A percentile compares a stretch with the other conserved stretches of the same genome.
These are phyloP conservation scores for Ceratocystis alfenasii DNA, from an alignment of 2,329 filamentous ascomycete genomes.

Conservation along the genomic window DNA sequence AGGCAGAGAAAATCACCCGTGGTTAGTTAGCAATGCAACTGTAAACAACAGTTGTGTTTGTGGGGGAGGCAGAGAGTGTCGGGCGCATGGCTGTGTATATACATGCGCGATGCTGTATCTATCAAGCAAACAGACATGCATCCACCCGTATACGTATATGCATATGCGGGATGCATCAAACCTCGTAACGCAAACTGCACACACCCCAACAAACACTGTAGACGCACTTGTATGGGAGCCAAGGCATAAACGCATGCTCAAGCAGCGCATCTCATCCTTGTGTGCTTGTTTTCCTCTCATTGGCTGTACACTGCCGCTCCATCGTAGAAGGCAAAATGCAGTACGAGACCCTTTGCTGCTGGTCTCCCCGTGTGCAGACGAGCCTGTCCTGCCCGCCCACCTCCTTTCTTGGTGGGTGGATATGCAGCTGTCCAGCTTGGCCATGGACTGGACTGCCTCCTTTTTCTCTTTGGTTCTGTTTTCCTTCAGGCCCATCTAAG, in stretches of 20 bases:
- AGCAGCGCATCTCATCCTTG: no score
- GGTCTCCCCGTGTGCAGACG: no score
- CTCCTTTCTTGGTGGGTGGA: neutral
- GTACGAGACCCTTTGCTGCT: no score
- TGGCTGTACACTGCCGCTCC: no score
- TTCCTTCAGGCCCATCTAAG: neutral
- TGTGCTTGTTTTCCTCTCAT: no score
- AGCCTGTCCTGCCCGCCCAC: no score
- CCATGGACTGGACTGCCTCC: neutral
- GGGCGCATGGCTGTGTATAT: neutral
- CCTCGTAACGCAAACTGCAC: neutral
- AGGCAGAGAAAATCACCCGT: neutral
- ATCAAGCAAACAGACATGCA: neutral
- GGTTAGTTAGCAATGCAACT: neutral
- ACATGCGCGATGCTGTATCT: neutral
- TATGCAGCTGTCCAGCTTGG: neutral
- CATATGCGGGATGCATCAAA: neutral
- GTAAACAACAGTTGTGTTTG: neutral
- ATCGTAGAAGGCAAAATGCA: no score
- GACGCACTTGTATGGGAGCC: neutral
- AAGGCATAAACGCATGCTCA: no score
- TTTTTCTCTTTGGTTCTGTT: neutral
- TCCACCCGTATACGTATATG: neutral
- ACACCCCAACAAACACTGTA: neutral
- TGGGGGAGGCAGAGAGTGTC: neutral